Percentiles rank a stretch among this genome's conserved stretches.
Evolutionary conservation across 495 filamentous ascomycete genomes (phyloP).

Genomic region (Opeltia flavorubescens): DNA sequence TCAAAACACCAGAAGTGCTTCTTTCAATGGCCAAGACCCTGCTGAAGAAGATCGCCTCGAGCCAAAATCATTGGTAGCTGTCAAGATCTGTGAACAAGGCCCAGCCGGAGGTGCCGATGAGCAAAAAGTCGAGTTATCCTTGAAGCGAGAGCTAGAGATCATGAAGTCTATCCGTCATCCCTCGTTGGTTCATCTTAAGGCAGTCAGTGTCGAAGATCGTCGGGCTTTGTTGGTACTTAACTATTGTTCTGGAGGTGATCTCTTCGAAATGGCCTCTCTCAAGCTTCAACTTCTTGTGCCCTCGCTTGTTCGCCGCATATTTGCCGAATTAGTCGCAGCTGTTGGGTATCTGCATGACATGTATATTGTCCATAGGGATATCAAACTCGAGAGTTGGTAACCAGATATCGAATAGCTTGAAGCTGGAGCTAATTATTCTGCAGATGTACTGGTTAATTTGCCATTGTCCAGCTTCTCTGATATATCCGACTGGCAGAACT

Average conservation of each 20-base stretch:
- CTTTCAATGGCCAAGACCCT: slow-evolving; percentile 23
- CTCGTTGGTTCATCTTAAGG: slow-evolving; percentile 76
- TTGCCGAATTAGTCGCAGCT: slow-evolving; percentile 75
- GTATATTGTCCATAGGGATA: slow-evolving; percentile 88
- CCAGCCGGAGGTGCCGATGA: slow-evolving; percentile 83
- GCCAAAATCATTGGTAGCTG: slow-evolving; percentile 65
- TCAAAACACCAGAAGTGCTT: slow-evolving; percentile 24
- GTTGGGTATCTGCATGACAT: slow-evolving; percentile 71
- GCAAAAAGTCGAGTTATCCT: slow-evolving; percentile 75
- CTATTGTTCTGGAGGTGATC: slow-evolving; percentile 86
- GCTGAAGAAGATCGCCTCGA: slow-evolving; percentile 33
- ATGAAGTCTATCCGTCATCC: slow-evolving; percentile 77
- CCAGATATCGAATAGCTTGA: slow-evolving; percentile 6
- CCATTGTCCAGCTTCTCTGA: slow-evolving; percentile 37
- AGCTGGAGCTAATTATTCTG: slow-evolving; percentile 11
- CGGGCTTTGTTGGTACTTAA: slow-evolving; percentile 74
- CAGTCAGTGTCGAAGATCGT: slow-evolving; percentile 66
- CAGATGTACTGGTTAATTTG: slow-evolving; percentile 85
- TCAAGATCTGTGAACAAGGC: slow-evolving; percentile 91
- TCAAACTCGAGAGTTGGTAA: slow-evolving; percentile 88
- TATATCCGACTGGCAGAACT: slow-evolving; percentile 47
- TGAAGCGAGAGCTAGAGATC: slow-evolving; percentile 91
- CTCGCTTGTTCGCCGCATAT: slow-evolving; percentile 65
- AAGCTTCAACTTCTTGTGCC: slow-evolving; percentile 50
- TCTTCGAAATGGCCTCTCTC: slow-evolving; percentile 79